phyloP scores from a whole-genome alignment of 805 yeast genomes.

The Nakazawaea pomicola region DNA sequence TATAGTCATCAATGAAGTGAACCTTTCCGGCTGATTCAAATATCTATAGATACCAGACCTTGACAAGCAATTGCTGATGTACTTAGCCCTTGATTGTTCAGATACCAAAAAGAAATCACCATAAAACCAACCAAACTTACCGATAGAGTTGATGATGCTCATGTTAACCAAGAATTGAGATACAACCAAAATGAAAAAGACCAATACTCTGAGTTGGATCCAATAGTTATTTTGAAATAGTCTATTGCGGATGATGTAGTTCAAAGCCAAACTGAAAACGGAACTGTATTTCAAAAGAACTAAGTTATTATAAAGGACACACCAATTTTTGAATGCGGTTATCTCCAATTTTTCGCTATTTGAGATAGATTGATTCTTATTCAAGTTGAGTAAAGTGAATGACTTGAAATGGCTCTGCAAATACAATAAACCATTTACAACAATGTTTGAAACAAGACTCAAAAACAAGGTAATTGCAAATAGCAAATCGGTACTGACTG shows the following conservation, averaged over 20 bases:
- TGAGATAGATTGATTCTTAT: conserved; percentile 48
- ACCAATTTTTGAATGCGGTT: conserved; percentile 65
- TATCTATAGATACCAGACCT: conserved; percentile 80
- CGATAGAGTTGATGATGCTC: conserved; percentile 66
- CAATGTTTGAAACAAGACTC: conserved; percentile 45
- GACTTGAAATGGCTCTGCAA: conserved; percentile 56
- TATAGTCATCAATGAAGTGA: conserved; percentile 72
- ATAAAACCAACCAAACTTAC: conserved; percentile 86
- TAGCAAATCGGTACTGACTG: conserved; percentile 2
- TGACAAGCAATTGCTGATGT: conserved; percentile 34
- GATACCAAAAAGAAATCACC: conserved; percentile 72
- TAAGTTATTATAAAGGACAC: conserved; percentile 43
- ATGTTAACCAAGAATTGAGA: conserved; percentile 67
- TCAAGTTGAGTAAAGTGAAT: conserved; percentile 54
- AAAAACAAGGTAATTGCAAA: conserved; percentile 34
- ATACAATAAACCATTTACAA: conserved; percentile 46
- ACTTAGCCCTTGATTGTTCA: conserved; percentile 30
- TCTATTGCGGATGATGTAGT: conserved; percentile 16
- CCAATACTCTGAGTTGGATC: conserved; percentile 47
- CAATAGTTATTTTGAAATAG: conserved; percentile 29
- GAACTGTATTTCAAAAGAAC: conserved; percentile 14
- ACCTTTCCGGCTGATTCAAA: conserved; percentile 76
- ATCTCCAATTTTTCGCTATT: conserved; percentile 13
- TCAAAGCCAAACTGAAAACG: conserved; percentile 12
- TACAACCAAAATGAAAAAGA: conserved; percentile 50